Conservation (phyloP, 2,329 filamentous ascomycete species). For the Neonectria sp. region DNA sequence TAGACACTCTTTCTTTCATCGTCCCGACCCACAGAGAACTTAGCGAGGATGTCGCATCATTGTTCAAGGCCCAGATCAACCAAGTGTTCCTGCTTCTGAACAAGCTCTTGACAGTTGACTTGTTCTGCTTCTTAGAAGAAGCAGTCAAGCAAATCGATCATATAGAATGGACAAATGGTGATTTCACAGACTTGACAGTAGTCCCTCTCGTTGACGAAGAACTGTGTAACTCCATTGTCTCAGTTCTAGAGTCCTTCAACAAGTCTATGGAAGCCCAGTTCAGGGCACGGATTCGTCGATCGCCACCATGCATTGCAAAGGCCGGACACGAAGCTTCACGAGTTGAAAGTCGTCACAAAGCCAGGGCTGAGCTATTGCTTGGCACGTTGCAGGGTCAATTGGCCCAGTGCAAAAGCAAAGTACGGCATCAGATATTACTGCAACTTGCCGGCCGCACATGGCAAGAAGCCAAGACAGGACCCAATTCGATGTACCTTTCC, state of each 20-base stretch:
- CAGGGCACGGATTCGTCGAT: not conserved
- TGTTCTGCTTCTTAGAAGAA: not conserved
- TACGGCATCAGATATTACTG: not conserved
- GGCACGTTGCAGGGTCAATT: not conserved
- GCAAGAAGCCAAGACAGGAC: not conserved
- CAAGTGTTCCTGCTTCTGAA: not conserved
- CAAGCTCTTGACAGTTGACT: not conserved
- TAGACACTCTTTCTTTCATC: not conserved
- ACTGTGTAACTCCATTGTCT: not conserved
- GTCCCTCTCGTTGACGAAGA: not conserved
- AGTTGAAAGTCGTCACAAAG: not conserved
- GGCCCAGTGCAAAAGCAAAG: not conserved
- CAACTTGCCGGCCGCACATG: not conserved
- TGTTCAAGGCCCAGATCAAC: not conserved
- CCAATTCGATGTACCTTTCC: not conserved
- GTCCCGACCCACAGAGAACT: not conserved
- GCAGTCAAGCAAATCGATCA: not conserved
- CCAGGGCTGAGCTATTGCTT: not conserved
- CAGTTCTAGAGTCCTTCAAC: not conserved
- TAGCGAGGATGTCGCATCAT: not conserved
- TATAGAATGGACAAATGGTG: not conserved
- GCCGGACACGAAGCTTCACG: not conserved
- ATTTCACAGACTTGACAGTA: not conserved
- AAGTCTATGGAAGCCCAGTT: not conserved
- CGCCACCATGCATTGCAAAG: not conserved